These are phyloP conservation scores for Talaromyces islandicus DNA, from an alignment of 2,329 filamentous ascomycete species.

Conservation along the genomic window DNA sequence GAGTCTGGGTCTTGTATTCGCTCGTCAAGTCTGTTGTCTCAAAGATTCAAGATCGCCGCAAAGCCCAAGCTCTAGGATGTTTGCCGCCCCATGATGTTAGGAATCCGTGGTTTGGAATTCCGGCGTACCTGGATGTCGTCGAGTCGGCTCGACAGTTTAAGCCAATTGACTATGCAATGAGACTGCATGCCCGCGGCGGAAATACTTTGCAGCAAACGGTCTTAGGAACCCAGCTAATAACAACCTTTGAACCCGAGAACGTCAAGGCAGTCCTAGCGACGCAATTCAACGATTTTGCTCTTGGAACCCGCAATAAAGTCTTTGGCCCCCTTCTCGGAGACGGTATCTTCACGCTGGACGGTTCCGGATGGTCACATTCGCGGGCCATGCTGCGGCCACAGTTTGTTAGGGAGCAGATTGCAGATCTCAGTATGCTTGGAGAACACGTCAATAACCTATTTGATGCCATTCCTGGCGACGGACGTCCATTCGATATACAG, in stretches of 20 bases:
- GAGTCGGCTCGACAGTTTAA: background rate
- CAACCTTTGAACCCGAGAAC: constrained; percentile 49
- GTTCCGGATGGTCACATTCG: constrained; percentile 68
- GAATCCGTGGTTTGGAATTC: background rate
- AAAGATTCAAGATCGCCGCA: background rate
- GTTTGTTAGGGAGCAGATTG: constrained; percentile 75
- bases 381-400: constrained; percentile 77
- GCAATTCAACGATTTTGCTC: constrained; percentile 76
- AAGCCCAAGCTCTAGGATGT: constrained; percentile 6
- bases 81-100: background rate
- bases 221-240: background rate
- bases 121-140: background rate
- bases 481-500: constrained; percentile 58
- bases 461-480: constrained; percentile 48
- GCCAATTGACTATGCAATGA: background rate
- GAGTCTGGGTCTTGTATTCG: background rate
- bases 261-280: constrained; percentile 80
- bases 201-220: constrained; percentile 2
- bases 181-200: background rate
- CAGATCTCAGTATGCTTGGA: constrained; percentile 74
- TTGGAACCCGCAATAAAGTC: constrained; percentile 71
- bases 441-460: constrained; percentile 68
- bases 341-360: constrained; percentile 65
- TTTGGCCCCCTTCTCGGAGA: constrained; percentile 35
- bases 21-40: background rate